Evolutionary conservation across 768 basidiomycete genomes (phyloP).

Genomic region (Lanmaoa rubissima): DNA sequence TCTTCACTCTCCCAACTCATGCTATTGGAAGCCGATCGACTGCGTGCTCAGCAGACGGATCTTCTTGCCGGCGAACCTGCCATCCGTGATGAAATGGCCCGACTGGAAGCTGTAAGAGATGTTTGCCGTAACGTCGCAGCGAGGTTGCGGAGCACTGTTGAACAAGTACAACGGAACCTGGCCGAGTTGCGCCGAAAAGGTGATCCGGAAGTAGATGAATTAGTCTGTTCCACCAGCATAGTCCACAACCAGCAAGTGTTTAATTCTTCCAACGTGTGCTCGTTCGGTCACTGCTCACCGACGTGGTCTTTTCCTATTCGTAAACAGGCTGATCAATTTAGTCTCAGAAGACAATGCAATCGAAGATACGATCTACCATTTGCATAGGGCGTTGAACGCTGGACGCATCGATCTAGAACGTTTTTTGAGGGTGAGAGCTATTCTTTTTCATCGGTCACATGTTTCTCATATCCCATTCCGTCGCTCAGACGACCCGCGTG

Average conservation of each 20-base stretch:
- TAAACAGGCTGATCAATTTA: constrained; percentile 79
- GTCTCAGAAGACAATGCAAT: constrained; percentile 99
- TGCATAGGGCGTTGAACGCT: constrained; percentile 88
- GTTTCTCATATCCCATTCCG: constrained; percentile 16
- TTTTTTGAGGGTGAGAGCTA: constrained; percentile 76
- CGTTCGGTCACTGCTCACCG: constrained; percentile 16
- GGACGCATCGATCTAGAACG: constrained; percentile 92
- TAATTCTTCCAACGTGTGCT: not conserved
- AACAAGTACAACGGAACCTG: constrained; percentile 69
- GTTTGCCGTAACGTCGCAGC: constrained; percentile 81
- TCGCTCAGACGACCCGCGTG: constrained; percentile 68
- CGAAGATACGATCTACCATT: constrained; percentile 96
- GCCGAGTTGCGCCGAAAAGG: constrained; percentile 77
- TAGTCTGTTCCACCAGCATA: constrained; percentile 92
- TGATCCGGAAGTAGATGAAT: constrained; percentile 93
- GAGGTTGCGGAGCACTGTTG: constrained; percentile 61
- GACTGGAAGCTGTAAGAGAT: constrained; percentile 88
- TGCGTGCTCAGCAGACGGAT: constrained; percentile 80
- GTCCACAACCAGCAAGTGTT: constrained; percentile 87
- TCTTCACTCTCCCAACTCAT: constrained; percentile 66
- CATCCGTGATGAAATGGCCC: constrained; percentile 93
- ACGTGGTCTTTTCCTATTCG: not conserved
- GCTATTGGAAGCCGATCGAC: constrained; percentile 64
- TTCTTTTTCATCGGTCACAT: constrained; percentile 14
- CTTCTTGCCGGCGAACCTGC: constrained; percentile 89